These are phyloP conservation scores for Solanum paucissectum DNA, from an alignment of 257 asterid species.

Conservation along the genomic window DNA sequence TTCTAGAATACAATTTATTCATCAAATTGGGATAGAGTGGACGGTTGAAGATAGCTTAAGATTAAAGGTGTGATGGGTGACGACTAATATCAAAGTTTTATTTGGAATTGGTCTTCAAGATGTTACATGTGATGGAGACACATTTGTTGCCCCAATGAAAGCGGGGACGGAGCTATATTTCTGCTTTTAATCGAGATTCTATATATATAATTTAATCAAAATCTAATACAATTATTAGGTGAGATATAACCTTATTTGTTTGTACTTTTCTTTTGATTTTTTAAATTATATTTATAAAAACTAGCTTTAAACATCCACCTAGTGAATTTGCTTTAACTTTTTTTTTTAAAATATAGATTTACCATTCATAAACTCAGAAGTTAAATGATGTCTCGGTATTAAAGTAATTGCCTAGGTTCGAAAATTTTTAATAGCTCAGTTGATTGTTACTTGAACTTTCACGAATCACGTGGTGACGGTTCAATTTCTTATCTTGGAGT, in stretches of 20 bases:
- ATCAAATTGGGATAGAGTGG: background rate
- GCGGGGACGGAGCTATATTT: background rate
- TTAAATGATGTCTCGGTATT: background rate
- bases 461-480: background rate
- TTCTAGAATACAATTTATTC: background rate
- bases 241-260: no score
- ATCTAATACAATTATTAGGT: background rate
- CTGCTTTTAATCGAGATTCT: background rate
- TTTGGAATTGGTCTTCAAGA: background rate
- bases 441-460: background rate
- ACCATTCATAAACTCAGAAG: background rate
- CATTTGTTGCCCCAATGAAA: background rate
- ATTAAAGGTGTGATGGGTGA: background rate
- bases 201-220: background rate
- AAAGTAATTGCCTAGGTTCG: background rate
- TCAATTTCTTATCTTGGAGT: no score
- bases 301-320: no score
- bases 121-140: background rate
- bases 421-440: background rate
- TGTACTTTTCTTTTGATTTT: background rate
- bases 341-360: background rate
- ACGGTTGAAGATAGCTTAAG: background rate
- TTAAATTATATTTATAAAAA: background rate
- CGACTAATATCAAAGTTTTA: background rate
- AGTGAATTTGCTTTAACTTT: background rate